A percentile compares a stretch with the other conserved stretches of the same genome.
These are phyloP conservation scores for Trichoderma sp. DNA, from an alignment of 2,329 filamentous ascomycete species.

Conservation along the genomic window DNA sequence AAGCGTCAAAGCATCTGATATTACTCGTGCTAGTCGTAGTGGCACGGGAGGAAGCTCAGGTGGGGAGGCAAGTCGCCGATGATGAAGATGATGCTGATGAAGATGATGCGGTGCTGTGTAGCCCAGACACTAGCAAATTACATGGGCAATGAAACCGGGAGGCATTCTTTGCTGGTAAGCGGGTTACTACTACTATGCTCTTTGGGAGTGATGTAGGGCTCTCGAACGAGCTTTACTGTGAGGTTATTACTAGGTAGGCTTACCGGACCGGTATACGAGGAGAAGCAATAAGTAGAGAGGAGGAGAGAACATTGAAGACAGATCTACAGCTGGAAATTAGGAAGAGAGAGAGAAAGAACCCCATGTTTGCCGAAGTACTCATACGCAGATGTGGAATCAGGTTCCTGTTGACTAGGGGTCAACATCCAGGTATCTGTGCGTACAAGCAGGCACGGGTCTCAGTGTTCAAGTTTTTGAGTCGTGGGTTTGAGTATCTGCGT, in stretches of 20 bases:
- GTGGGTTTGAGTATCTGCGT: neutral
- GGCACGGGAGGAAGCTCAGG: neutral
- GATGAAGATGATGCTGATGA: neutral
- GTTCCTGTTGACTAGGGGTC: neutral
- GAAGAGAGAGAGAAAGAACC: neutral
- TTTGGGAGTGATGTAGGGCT: neutral
- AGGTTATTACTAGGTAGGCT: neutral
- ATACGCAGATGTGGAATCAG: neutral
- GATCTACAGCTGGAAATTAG: neutral
- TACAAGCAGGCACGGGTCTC: neutral
- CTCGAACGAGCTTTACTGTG: neutral
- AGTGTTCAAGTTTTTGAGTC: no score
- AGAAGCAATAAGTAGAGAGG: neutral
- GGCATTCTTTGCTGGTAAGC: neutral
- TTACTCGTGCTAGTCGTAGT: neutral
- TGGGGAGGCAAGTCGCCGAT: neutral
- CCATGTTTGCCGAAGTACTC: neutral
- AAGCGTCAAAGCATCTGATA: neutral
- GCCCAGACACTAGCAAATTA: neutral
- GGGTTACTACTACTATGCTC: neutral
- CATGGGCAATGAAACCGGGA: neutral
- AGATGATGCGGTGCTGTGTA: neutral
- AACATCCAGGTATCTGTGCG: neutral
- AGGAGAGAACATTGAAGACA: neutral
- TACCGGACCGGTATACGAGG: neutral